Percentiles rank a stretch among this genome's conserved stretches.
phyloP scores from a whole-genome alignment of 192 early-diverging fungal genomes.

The Gamsiella multidivaricata region DNA sequence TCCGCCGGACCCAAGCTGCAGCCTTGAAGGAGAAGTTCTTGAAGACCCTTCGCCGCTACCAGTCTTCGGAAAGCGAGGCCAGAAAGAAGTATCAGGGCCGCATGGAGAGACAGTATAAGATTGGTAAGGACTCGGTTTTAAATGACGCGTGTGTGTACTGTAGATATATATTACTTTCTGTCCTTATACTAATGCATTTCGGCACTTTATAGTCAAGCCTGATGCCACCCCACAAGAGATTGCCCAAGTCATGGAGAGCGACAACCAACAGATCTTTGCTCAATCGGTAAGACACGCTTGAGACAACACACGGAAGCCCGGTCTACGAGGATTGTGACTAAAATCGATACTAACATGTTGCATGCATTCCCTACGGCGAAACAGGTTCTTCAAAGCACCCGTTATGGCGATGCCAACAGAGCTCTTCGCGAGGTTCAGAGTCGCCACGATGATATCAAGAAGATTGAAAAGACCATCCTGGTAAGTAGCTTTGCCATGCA shows the following conservation, averaged over 20 bases:
- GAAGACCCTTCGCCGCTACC: conserved; percentile 80
- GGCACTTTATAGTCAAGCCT: conserved; percentile 73
- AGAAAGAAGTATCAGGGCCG: conserved; percentile 87
- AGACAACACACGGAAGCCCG: too few species aligned
- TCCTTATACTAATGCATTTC: not conserved
- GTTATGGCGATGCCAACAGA: conserved; percentile 75
- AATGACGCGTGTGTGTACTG: not conserved
- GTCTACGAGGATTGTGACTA: too few species aligned
- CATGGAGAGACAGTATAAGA: conserved; percentile 85
- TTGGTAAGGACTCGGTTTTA: conserved; percentile 65
- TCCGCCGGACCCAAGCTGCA: conserved; percentile 57
- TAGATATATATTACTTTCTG: not conserved
- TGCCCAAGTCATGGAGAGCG: conserved; percentile 79
- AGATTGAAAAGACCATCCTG: conserved; percentile 89
- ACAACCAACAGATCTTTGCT: conserved; percentile 83
- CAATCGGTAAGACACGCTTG: conserved; percentile 73
- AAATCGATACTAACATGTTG: not conserved
- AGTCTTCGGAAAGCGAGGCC: conserved; percentile 81
- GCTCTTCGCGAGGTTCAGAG: conserved; percentile 87
- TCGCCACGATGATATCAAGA: conserved; percentile 86
- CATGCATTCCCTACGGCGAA: not conserved
- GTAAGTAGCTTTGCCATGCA: conserved; percentile 52
- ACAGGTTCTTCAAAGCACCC: conserved; percentile 75
- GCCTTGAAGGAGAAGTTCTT: conserved; percentile 71
- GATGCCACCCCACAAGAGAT: conserved; percentile 83